Evolutionary conservation across 305 asterid genomes (phyloP), one percentile per base, ranked within the genome.

Genomic region (Withania somnifera): DNA sequence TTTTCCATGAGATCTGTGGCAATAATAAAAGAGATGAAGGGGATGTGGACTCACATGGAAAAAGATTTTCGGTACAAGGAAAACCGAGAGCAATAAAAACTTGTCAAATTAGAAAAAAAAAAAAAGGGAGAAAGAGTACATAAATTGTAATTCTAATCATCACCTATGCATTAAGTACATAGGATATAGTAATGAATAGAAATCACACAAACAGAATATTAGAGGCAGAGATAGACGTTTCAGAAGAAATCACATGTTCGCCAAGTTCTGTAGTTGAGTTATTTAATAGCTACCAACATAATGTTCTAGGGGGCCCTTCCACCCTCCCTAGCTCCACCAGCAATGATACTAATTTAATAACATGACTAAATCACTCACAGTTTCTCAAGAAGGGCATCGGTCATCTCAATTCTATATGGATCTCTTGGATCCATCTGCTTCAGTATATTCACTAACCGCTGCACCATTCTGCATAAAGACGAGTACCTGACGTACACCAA

Each of bases 361-460:
- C 10, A 38, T 36, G n/a, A n/a, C 1, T n/a, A 30, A n/a, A 77
- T 20, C 78, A 85, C 98, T 87, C 82, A 96, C 99, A 96, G 89
- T 86, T 96, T 96, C 71, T 96, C 97, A 32, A 92, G 95, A 81
- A 96, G 95, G 14, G 91, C 93, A 81, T 96, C 97, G 2, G 98
- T 91, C 97, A 96, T 94, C 90, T 94, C 89, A 80, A 92, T 93
- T 71, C 98, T 91, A 84, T 32, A 93, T 32, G 98, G 97, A 80
- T 96, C 98, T 73, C 91, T 89, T 3, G 91, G 86, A 79, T 91
- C 97, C 94, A 94, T 96, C 90, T 96, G 98, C 81, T 96, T 96
- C 80, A 96, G 83, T 63, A 91, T 92, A 85, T 88, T 94, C 76
- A 93, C 98, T n/a, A 92, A 90, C 90, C 92, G 94, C 93, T 96